These are phyloP conservation scores for Knoxdaviesia proteae DNA, from an alignment of 2,329 filamentous ascomycete species.

Conservation along the genomic window DNA sequence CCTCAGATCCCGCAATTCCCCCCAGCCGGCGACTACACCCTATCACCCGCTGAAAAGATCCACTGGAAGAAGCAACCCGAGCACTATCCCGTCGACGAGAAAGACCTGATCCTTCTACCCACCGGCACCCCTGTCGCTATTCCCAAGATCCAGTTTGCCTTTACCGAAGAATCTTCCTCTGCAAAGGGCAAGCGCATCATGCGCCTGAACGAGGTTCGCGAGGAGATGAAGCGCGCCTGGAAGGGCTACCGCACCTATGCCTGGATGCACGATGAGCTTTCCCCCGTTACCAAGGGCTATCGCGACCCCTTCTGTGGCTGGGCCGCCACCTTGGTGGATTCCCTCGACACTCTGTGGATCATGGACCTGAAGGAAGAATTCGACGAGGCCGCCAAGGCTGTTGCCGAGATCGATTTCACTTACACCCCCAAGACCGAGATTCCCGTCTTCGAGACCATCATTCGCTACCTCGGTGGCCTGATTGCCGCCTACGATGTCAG, in stretches of 20 bases:
- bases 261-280: conserved; percentile 73
- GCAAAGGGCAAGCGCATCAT: conserved; percentile 40
- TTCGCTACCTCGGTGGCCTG: conserved; percentile 76
- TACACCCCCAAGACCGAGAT: conserved; percentile 46
- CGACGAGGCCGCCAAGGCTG: conserved; percentile 49
- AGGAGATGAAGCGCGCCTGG: conserved; percentile 64
- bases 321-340: conserved; percentile 73
- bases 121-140: conserved; percentile 48
- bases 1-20: not conserved
- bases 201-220: conserved; percentile 46
- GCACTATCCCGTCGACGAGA: conserved; percentile 52
- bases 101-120: conserved; percentile 56
- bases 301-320: conserved; percentile 79
- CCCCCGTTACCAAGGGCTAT: conserved; percentile 44
- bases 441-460: conserved; percentile 82
- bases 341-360: conserved; percentile 70
- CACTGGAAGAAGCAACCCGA: conserved; percentile 61
- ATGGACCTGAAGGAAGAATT: conserved; percentile 66
- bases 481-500: conserved; percentile 75
- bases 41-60: conserved; percentile 11
- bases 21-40: not conserved
- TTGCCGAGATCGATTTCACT: conserved; percentile 66
- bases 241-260: conserved; percentile 58
- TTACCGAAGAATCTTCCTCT: conserved; percentile 40
- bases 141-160: conserved; percentile 56